A percentile compares a stretch with the other conserved stretches of the same genome.
phyloP scores from a whole-genome alignment of 2,329 filamentous ascomycete species.

The Graphilbum ipis-grandicollis region DNA sequence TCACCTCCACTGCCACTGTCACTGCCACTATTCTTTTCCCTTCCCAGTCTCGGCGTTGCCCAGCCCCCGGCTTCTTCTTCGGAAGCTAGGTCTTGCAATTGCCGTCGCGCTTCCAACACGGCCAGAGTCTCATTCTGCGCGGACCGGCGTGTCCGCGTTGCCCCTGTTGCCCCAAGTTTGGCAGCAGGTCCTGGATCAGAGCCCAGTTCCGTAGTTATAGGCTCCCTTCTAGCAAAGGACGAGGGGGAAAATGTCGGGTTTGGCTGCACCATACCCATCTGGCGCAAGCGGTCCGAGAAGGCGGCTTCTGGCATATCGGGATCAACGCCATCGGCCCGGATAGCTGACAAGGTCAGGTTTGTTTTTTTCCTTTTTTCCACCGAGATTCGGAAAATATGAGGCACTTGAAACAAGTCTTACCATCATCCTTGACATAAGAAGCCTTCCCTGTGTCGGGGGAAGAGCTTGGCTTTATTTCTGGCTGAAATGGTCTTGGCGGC shows the following conservation, averaged over 20 bases:
- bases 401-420: no score
- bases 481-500: constrained; percentile 4
- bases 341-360: constrained; percentile 14
- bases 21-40: no score
- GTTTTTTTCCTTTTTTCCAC: no score
- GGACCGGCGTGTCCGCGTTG: neutral
- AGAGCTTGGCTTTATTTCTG: no score
- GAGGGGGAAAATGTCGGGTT: constrained; percentile 35
- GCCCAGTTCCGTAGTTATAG: no score
- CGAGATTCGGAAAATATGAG: no score
- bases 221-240: constrained; percentile 17
- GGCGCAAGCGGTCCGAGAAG: constrained; percentile 32
- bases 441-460: neutral
- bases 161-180: no score
- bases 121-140: constrained; percentile 13
- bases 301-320: constrained; percentile 21
- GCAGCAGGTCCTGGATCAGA: no score
- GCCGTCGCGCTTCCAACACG: constrained; percentile 29
- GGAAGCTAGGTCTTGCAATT: constrained; percentile 24
- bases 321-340: constrained; percentile 21
- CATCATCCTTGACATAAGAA: constrained; percentile 8
- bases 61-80: constrained; percentile 22
- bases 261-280: constrained; percentile 37
- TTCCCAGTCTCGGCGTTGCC: constrained; percentile 8
- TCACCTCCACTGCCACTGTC: no score